A percentile compares a stretch with the other conserved stretches of the same genome.
phyloP scores from a whole-genome alignment of 164 flowering plant species.

The Platanus orientalis region DNA sequence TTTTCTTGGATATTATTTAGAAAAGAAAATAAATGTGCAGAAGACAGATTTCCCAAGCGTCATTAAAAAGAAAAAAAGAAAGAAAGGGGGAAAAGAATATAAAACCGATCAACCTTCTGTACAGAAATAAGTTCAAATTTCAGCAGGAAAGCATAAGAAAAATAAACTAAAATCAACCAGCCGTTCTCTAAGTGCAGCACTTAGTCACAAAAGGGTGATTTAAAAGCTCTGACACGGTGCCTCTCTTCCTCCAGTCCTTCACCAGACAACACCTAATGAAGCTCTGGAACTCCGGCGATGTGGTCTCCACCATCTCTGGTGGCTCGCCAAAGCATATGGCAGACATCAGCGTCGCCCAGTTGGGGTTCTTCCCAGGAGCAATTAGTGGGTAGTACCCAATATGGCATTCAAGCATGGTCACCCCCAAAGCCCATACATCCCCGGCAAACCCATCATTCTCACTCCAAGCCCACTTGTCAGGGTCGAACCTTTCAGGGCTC shows the following conservation, averaged over 20 bases:
- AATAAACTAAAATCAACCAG: slow-evolving; percentile 1
- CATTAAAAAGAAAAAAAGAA: no score
- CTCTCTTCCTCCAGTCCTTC: slow-evolving; percentile 55
- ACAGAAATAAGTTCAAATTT: background rate
- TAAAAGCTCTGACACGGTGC: slow-evolving; percentile 44
- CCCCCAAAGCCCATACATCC: slow-evolving; percentile 57
- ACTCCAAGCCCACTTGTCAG: slow-evolving; percentile 30
- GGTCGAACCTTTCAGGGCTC: slow-evolving; percentile 63
- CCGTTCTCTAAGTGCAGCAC: slow-evolving; percentile 2
- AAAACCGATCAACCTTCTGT: no score
- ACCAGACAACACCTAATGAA: slow-evolving; percentile 46
- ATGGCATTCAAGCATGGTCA: slow-evolving; percentile 41
- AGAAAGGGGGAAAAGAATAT: no score
- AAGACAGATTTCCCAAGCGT: no score
- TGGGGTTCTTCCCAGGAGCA: slow-evolving; percentile 30
- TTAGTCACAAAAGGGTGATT: slow-evolving; percentile 41
- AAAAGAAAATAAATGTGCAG: no score
- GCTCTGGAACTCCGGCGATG: slow-evolving; percentile 43
- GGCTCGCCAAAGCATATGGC: slow-evolving; percentile 52
- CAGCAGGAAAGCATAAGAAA: background rate
- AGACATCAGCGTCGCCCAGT: slow-evolving; percentile 58
- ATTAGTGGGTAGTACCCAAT: slow-evolving; percentile 49
- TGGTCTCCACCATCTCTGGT: slow-evolving; percentile 31
- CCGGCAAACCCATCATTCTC: slow-evolving; percentile 36
- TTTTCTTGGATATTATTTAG: no score